These are phyloP conservation scores for Scleromitrula shiraiana DNA, from an alignment of 2,329 filamentous ascomycete species.

Conservation along the genomic window DNA sequence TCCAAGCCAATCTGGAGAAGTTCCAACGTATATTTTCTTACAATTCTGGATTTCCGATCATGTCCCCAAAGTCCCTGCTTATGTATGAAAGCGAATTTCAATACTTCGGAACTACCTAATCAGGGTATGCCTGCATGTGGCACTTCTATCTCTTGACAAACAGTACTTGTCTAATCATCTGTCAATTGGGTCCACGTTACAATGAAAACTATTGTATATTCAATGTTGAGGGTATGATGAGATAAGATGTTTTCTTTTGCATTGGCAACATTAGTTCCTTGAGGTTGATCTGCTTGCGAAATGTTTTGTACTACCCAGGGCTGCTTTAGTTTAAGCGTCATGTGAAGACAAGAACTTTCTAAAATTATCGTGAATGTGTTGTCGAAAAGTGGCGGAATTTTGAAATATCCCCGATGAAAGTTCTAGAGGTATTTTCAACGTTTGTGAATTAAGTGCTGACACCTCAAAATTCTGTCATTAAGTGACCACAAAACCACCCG, in stretches of 20 bases:
- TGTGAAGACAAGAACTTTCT: slow-evolving; percentile 8
- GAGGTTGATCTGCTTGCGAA: not conserved
- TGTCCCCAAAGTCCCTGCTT: slow-evolving; percentile 2
- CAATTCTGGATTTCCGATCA: slow-evolving; percentile 3
- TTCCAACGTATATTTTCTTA: slow-evolving; percentile 1
- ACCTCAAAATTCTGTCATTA: slow-evolving; percentile 7
- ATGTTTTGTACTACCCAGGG: slow-evolving; percentile 1
- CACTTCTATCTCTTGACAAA: not conserved
- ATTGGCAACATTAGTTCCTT: too few species aligned
- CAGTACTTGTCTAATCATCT: not conserved
- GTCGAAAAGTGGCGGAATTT: slow-evolving; percentile 6
- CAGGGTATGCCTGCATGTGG: not conserved
- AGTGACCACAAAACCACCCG: not conserved
- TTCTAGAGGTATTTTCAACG: slow-evolving; percentile 4
- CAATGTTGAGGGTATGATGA: slow-evolving; percentile 3
- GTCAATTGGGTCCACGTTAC: slow-evolving; percentile 3
- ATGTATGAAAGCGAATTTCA: not conserved
- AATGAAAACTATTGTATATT: slow-evolving; percentile 1
- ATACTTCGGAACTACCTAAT: slow-evolving; percentile 10
- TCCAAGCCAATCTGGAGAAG: slow-evolving; percentile 6
- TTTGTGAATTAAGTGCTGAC: slow-evolving; percentile 8
- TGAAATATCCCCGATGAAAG: slow-evolving; percentile 2
- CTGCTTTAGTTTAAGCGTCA: slow-evolving; percentile 7
- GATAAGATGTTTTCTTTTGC: slow-evolving; percentile 8
- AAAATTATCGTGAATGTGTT: slow-evolving; percentile 10